Evolutionary conservation across 495 filamentous ascomycete species (phyloP), one percentile per base, ranked within the genome.

Genomic region (Neurospora discreta): DNA sequence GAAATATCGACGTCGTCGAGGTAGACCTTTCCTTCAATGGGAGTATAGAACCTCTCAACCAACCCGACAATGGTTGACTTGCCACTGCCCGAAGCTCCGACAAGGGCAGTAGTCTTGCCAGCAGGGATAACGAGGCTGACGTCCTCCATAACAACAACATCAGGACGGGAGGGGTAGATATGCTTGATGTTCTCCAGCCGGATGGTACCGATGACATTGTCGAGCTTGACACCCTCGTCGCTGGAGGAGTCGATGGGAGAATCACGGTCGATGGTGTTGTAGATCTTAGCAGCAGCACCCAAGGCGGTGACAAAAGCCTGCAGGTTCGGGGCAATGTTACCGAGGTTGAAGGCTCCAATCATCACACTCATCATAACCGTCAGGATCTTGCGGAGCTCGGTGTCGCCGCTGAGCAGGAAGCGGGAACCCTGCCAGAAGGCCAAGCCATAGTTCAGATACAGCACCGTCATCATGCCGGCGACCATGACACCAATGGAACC

Each of bases 401-500:
- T 84, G n/a, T 90, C 85, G 2, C 89, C 89, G 10, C 85, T 77
- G 0, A 94, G 90, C 8, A 97, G 77, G 80, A 89, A 97, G 65
- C 88, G 85, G 72, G 91, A 94, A 13, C 95, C 95, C 85, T 94
- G 91, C 95, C 95, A 99, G 83, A 98, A 99, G 43, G 93, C 90
- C 43, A 99, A 87, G 60, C 91, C 92, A 75, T 97, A 98, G 80
- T 94, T 96, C 44, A 94, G 80, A 76, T 93, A 97, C 73, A 98
- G 86, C 70, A 95, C 83, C 71, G 86, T 82, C 84, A 97, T 93
- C 89, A 97, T 92, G 52, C 85, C 82, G 60, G 89, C 92, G 44
- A 99, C 83, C 92, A 98, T 93, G 30, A 90, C 72, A 26, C 88
- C 91, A 39, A 95, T 78, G 3, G 86, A 82, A 44, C 86, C 80